phyloP scores from a whole-genome alignment of 768 basidiomycete species.

The Thelephora ganbajun region DNA sequence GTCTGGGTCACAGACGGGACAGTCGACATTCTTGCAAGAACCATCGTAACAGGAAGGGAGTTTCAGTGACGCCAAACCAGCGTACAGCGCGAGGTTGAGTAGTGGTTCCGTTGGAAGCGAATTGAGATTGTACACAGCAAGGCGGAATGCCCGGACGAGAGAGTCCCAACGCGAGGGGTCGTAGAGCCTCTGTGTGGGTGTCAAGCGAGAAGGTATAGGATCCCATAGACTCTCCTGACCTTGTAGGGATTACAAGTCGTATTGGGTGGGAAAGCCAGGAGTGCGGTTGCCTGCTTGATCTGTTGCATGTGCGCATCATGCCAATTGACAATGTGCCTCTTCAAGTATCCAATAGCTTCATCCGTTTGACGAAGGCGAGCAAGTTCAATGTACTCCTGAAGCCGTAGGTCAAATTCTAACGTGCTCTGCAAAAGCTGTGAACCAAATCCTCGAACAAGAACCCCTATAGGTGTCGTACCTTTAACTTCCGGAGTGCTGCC shows the following conservation, averaged over 20 bases:
- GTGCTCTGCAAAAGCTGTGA: conserved; percentile 48
- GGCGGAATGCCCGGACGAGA: conserved; percentile 67
- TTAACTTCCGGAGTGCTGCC: conserved; percentile 79
- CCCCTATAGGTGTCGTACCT: conserved; percentile 29
- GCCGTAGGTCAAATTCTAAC: conserved; percentile 88
- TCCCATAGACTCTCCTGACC: conserved; percentile 23
- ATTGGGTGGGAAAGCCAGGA: conserved; percentile 61
- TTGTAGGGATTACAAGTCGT: conserved; percentile 72
- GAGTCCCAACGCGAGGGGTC: conserved; percentile 64
- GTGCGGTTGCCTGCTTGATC: conserved; percentile 59
- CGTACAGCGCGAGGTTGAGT: conserved; percentile 78
- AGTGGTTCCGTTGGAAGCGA: conserved; percentile 79
- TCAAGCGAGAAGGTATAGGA: conserved; percentile 1
- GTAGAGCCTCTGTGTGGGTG: conserved; percentile 55
- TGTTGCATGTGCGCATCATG: conserved; percentile 67
- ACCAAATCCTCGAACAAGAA: background rate
- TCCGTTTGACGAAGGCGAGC: conserved; percentile 45
- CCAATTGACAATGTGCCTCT: conserved; percentile 74
- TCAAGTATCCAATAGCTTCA: conserved; percentile 76
- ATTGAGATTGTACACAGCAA: conserved; percentile 78
- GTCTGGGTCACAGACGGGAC: conserved; percentile 79
- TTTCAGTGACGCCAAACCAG: conserved; percentile 84
- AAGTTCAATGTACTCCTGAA: conserved; percentile 95
- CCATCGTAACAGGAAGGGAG: conserved; percentile 69
- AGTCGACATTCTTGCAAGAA: conserved; percentile 61